Evolutionary conservation across 441 rosid genomes (phyloP).

Genomic region (Macaranga tanarius): DNA sequence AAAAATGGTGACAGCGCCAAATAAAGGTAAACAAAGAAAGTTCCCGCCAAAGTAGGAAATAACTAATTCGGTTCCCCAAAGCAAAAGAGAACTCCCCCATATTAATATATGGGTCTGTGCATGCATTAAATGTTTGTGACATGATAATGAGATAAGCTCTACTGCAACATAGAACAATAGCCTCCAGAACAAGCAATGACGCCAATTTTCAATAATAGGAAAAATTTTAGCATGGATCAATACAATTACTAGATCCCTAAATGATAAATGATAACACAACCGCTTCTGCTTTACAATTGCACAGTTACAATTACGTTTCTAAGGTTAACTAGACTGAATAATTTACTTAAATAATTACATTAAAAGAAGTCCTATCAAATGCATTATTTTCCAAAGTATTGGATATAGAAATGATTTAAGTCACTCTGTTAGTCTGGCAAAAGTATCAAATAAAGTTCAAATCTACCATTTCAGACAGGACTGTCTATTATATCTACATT

Average conservation of each 20-base stretch:
- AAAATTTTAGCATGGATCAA: no score
- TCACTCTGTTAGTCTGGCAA: background rate
- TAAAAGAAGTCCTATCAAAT: background rate
- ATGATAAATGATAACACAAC: no score
- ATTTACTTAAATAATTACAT: background rate
- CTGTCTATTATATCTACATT: no score
- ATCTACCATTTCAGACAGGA: no score
- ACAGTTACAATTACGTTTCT: background rate
- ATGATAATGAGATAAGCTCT: background rate
- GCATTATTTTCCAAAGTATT: background rate
- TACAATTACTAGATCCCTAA: no score
- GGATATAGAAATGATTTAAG: background rate
- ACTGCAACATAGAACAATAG: no score
- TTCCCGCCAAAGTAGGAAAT: background rate
- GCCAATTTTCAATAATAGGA: no score
- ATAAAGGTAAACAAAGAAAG: background rate
- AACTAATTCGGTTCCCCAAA: background rate
- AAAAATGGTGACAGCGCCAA: background rate
- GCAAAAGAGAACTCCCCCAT: background rate
- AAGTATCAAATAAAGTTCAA: background rate
- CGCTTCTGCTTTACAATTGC: no score
- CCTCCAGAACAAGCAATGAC: no score
- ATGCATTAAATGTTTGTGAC: background rate
- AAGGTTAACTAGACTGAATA: background rate
- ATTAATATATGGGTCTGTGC: no score